These are phyloP conservation scores for Bruguiera parviflora DNA, from an alignment of 345 rosid species.

Conservation along the genomic window DNA sequence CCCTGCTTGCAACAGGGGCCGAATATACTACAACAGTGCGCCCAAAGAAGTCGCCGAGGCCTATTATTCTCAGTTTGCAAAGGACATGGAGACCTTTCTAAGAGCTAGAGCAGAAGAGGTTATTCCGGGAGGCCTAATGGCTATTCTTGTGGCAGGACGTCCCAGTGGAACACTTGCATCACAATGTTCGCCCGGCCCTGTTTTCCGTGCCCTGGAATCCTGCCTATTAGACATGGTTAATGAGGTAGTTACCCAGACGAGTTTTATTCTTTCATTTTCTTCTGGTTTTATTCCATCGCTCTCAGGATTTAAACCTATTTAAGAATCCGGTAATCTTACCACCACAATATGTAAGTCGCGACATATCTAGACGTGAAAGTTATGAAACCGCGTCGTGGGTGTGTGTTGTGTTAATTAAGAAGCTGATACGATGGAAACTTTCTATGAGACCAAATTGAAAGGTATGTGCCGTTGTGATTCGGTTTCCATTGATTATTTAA, in stretches of 20 bases:
- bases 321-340: too few relatives aligned
- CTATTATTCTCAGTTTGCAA: constrained; percentile 13
- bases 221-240: constrained; percentile 16
- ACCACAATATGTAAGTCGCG: too few relatives aligned
- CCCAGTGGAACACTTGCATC: constrained; percentile 4
- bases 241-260: constrained; percentile 4
- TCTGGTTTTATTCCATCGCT: too few relatives aligned
- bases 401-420: too few relatives aligned
- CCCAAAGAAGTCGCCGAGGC: constrained; percentile 15
- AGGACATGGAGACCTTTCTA: constrained; percentile 13
- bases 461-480: too few relatives aligned
- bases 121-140: constrained; percentile 16
- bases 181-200: not conserved
- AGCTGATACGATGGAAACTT: too few relatives aligned
- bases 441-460: not conserved
- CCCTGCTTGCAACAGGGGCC: not conserved
- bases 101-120: constrained; percentile 19
- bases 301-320: too few relatives aligned
- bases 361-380: too few relatives aligned
- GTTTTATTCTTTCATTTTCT: too few relatives aligned
- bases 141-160: constrained; percentile 2
- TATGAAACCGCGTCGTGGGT: too few relatives aligned
- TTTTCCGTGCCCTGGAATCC: not conserved
- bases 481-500: too few relatives aligned
- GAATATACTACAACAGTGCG: constrained; percentile 10